A percentile compares a stretch with the other conserved stretches of the same genome.
Conservation (phyloP, 257 asterid species). For the Apocynum venetum region DNA sequence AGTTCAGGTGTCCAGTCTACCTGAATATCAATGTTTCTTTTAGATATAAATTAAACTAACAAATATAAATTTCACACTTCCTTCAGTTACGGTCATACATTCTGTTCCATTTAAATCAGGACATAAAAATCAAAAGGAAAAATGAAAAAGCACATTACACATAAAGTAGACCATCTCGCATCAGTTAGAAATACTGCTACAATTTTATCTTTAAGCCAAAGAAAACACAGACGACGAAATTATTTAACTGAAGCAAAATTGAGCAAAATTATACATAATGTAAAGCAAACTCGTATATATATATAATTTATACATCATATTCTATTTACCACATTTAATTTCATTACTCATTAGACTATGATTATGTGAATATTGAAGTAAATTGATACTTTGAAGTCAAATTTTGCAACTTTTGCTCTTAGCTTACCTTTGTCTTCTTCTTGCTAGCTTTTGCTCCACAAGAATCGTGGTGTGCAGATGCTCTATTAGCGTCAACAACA, state of each 20-base stretch:
- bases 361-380: not conserved
- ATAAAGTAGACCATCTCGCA: not conserved
- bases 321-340: not conserved
- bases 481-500: constrained; percentile 23
- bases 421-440: constrained; percentile 40
- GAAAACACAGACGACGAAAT: not conserved
- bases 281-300: not conserved
- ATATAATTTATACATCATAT: not conserved
- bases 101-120: not conserved
- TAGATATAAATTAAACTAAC: not conserved
- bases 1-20: constrained; percentile 53
- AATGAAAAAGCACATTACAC: not conserved
- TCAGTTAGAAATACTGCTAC: not conserved
- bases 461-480: constrained; percentile 20
- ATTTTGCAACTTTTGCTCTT: not conserved
- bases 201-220: not conserved
- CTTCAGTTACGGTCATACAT: not conserved
- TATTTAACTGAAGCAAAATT: not conserved
- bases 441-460: constrained; percentile 33
- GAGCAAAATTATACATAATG: not conserved
- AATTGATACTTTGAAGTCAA: not conserved
- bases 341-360: not conserved
- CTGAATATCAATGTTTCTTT: constrained; percentile 20
- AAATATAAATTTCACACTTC: not conserved
- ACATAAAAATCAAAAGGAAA: not conserved